These are phyloP conservation scores for Talaromyces proteolyticus DNA, from an alignment of 495 filamentous ascomycete genomes.

Conservation along the genomic window DNA sequence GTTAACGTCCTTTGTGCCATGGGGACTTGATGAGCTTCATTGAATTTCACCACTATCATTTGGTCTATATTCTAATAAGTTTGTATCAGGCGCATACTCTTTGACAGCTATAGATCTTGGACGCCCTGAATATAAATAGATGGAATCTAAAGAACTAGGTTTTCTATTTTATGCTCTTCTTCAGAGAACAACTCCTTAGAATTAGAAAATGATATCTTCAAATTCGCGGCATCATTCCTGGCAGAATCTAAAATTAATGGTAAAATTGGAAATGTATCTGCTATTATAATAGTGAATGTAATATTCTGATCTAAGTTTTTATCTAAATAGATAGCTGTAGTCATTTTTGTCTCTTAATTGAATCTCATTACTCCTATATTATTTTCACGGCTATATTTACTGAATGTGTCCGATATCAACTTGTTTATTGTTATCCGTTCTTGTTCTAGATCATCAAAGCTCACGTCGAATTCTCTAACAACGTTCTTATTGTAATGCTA, in stretches of 20 bases:
- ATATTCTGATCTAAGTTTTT: not conserved
- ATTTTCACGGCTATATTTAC: not conserved
- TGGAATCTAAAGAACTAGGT: not conserved
- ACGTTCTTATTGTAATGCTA: not conserved
- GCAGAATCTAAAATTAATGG: not conserved
- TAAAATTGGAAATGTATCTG: not conserved
- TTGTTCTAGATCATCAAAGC: not conserved
- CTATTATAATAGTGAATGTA: not conserved
- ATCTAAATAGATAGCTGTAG: not conserved
- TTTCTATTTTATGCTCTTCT: not conserved
- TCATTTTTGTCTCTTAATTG: not conserved
- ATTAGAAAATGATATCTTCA: not conserved
- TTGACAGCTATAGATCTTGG: not conserved
- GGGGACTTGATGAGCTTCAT: not conserved
- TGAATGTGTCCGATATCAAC: not conserved
- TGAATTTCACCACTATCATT: not conserved
- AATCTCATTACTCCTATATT: not conserved
- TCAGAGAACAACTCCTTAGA: not conserved
- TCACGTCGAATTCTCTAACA: not conserved
- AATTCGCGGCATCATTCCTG: not conserved
- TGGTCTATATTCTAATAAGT: not conserved
- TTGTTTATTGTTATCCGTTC: not conserved
- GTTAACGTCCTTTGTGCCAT: not conserved
- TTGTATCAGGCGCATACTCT: not conserved
- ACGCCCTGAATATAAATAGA: not conserved